Evolutionary conservation across 2,329 filamentous ascomycete genomes (phyloP).

Genomic region (Phialophora tarda): DNA sequence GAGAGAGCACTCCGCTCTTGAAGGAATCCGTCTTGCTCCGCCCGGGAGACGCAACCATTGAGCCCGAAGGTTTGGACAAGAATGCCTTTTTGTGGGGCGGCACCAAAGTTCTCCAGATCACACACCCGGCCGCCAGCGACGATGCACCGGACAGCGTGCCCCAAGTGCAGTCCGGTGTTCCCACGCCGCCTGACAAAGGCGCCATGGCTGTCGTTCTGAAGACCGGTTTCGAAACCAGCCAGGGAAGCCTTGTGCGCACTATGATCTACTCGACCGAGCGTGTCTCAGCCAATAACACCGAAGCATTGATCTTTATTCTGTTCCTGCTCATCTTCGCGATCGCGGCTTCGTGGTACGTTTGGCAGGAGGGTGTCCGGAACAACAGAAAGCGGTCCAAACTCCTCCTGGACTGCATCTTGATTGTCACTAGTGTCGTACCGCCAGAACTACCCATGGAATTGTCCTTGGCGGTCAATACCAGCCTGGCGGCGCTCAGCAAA

Average conservation of each 20-base stretch:
- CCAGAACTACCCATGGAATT: slow-evolving; percentile 98
- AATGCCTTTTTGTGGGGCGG: slow-evolving; percentile 96
- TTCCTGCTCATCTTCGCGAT: slow-evolving; percentile 96
- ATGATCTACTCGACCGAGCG: slow-evolving; percentile 99
- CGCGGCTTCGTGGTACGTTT: slow-evolving; percentile 98
- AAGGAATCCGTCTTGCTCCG: slow-evolving; percentile 95
- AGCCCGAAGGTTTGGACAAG: slow-evolving; percentile 92
- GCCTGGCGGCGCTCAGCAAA: slow-evolving; percentile 89
- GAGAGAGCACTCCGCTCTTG: slow-evolving; percentile 93
- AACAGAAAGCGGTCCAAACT: slow-evolving; percentile 98
- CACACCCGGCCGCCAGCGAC: slow-evolving; percentile 79
- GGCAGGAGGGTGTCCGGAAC: slow-evolving; percentile 92
- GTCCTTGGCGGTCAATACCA: slow-evolving; percentile 95
- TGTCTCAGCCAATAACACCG: slow-evolving; percentile 96
- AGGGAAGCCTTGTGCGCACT: slow-evolving; percentile 94
- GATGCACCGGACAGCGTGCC: slow-evolving; percentile 64
- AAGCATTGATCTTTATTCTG: slow-evolving; percentile 95
- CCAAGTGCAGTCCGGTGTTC: slow-evolving; percentile 75
- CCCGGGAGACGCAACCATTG: slow-evolving; percentile 77
- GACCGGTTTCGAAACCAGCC: slow-evolving; percentile 98
- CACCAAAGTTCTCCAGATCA: slow-evolving; percentile 95
- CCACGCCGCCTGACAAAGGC: slow-evolving; percentile 86
- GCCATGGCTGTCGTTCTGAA: slow-evolving; percentile 94
- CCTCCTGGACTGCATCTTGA: slow-evolving; percentile 93
- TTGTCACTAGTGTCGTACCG: slow-evolving; percentile 97